phyloP scores from a whole-genome alignment of 805 yeast species.

The Barnettozyma californica region DNA sequence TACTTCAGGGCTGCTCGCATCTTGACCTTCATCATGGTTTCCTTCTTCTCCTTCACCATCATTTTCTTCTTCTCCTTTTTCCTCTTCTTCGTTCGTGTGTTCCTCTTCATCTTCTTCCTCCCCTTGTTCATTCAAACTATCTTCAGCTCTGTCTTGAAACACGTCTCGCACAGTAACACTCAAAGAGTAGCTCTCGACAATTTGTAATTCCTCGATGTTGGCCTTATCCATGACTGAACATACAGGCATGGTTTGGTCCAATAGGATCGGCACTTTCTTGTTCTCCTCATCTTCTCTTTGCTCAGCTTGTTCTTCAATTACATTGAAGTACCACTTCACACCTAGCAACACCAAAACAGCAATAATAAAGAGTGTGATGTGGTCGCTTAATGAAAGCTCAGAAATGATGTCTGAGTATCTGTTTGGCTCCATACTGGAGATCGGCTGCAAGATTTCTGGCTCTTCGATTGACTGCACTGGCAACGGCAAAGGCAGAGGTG shows the following conservation, averaged over 20 bases:
- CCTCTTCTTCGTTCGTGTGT: too few relatives aligned
- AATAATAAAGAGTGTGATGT: not conserved
- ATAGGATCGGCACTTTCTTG: not conserved
- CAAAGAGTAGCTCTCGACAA: constrained; percentile 5
- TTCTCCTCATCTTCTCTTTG: not conserved
- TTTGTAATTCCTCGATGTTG: constrained; percentile 6
- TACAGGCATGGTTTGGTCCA: not conserved
- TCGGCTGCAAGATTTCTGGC: not conserved
- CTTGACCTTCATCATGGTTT: not conserved
- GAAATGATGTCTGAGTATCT: not conserved
- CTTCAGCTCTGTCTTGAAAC: not conserved
- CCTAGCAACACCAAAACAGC: not conserved
- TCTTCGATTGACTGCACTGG: not conserved
- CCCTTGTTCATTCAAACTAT: not conserved
- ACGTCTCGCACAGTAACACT: not conserved
- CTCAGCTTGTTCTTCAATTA: not conserved
- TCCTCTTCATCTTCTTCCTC: not conserved
- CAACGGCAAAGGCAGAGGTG: not conserved
- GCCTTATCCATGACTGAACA: constrained; percentile 9
- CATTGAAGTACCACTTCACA: not conserved
- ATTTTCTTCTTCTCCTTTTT: not conserved
- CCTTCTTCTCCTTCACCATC: not conserved
- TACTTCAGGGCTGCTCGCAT: not conserved
- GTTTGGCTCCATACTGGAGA: not conserved
- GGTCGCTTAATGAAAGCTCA: not conserved